Conservation (phyloP, 1,284 basidiomycete genomes). For the Somion occarium region DNA sequence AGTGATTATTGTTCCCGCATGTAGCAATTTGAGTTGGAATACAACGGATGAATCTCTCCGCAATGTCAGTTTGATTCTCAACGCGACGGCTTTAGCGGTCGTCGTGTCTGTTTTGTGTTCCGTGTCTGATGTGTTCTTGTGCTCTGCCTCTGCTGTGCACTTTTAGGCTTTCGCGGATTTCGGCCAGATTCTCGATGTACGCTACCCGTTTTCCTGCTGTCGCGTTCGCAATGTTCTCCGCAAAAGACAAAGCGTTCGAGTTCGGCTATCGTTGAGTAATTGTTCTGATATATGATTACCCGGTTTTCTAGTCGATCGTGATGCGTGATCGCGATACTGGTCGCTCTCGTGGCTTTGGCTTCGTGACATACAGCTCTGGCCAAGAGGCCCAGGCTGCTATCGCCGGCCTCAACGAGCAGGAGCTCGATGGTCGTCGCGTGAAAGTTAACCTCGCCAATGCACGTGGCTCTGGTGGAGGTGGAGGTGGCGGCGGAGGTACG, state of each 20-base stretch:
- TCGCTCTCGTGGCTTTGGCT: constrained; percentile 94
- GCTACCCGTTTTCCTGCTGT: constrained; percentile 34
- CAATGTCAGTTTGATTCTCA: constrained; percentile 65
- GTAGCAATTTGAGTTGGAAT: constrained; percentile 91
- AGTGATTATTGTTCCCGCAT: constrained; percentile 24
- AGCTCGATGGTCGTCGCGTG: constrained; percentile 91
- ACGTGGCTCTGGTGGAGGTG: constrained; percentile 54
- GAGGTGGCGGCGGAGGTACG: constrained; percentile 30
- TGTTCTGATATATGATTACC: constrained; percentile 17
- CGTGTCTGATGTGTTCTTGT: constrained; percentile 28
- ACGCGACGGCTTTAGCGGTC: constrained; percentile 29
- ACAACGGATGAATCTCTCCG: constrained; percentile 87
- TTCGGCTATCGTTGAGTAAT: not conserved
- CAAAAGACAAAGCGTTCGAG: constrained; percentile 4
- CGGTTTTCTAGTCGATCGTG: constrained; percentile 71
- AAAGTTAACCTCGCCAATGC: constrained; percentile 95
- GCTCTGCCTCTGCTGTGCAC: constrained; percentile 20
- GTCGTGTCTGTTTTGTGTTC: constrained; percentile 24
- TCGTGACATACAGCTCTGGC: constrained; percentile 71
- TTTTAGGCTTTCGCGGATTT: constrained; percentile 65
- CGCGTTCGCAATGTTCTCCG: constrained; percentile 10
- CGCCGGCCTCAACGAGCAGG: constrained; percentile 78
- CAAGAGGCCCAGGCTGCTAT: constrained; percentile 83
- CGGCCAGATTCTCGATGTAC: constrained; percentile 74
- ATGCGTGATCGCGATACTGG: constrained; percentile 98